Percentiles rank a stretch among this genome's conserved stretches.
Conservation (phyloP, 2,329 filamentous ascomycete species). For the Pyrenophora seminiperda region DNA sequence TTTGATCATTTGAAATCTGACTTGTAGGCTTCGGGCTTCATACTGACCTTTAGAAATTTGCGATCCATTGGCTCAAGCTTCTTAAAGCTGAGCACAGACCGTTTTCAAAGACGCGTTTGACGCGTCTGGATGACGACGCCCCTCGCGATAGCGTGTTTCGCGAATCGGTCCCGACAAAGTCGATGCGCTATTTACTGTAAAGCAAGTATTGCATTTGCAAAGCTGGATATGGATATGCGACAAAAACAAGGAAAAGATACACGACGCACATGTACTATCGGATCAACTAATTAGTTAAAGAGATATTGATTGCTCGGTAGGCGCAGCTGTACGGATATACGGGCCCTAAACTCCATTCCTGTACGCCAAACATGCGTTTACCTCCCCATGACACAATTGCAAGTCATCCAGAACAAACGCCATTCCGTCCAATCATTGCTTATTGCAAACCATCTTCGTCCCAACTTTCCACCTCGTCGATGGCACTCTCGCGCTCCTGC, state of each 20-base stretch:
- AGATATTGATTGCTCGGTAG: slow-evolving; percentile 2
- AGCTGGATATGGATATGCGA: too few relatives aligned
- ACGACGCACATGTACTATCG: too few relatives aligned
- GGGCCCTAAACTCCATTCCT: slow-evolving; percentile 17
- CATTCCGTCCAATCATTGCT: background rate
- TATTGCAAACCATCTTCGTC: slow-evolving; percentile 59
- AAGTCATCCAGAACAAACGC: slow-evolving; percentile 3
- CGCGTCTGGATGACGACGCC: background rate
- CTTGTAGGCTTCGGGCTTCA: too few relatives aligned
- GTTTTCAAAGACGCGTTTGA: too few relatives aligned
- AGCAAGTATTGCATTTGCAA: too few relatives aligned
- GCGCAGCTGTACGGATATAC: slow-evolving; percentile 15
- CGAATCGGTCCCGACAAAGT: background rate
- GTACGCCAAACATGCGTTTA: slow-evolving; percentile 15
- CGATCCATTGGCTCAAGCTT: too few relatives aligned
- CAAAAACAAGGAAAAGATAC: too few relatives aligned
- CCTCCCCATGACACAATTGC: slow-evolving; percentile 5
- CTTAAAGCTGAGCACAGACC: too few relatives aligned
- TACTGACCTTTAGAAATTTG: too few relatives aligned
- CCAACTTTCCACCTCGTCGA: slow-evolving; percentile 88
- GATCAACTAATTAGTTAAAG: too few relatives aligned
- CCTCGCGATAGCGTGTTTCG: background rate
- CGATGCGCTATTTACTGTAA: background rate
- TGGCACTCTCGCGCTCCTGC: slow-evolving; percentile 69
- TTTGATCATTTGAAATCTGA: background rate